Conservation (phyloP, 305 asterid species). For the Fraxinus sp. region DNA sequence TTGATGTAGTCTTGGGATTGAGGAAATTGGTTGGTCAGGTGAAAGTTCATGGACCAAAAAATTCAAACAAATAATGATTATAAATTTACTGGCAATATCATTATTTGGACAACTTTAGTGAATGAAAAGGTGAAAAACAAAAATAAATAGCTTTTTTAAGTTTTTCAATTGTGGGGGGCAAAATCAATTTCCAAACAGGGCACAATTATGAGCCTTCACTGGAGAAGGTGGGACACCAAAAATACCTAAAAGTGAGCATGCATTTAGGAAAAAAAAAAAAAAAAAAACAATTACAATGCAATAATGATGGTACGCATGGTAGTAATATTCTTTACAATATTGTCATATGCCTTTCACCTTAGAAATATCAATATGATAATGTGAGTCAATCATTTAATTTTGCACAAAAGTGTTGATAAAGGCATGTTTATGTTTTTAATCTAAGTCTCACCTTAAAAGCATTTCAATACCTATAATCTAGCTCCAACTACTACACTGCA, state of each 20-base stretch:
- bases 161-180: slow-evolving; percentile 40
- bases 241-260: slow-evolving; percentile 5
- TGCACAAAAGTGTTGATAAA: not conserved
- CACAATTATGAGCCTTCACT: slow-evolving; percentile 24
- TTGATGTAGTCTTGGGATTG: slow-evolving; percentile 24
- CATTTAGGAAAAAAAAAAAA: not conserved
- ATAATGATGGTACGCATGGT: slow-evolving; percentile 5
- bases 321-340: not conserved
- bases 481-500: not conserved
- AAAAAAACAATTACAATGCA: not conserved
- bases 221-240: slow-evolving; percentile 14
- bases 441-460: not conserved
- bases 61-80: slow-evolving; percentile 42
- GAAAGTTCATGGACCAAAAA: slow-evolving; percentile 31
- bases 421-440: not conserved
- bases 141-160: slow-evolving; percentile 22
- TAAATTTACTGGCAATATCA: slow-evolving; percentile 36
- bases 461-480: not conserved
- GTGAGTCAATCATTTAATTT: not conserved
- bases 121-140: slow-evolving; percentile 8
- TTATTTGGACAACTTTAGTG: slow-evolving; percentile 17
- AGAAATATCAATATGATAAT: not conserved
- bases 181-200: slow-evolving; percentile 41
- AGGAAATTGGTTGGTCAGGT: slow-evolving; percentile 23
- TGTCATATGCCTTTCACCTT: not conserved